phyloP scores from a whole-genome alignment of 306 rosid genomes.

The Dryas octopetala region DNA sequence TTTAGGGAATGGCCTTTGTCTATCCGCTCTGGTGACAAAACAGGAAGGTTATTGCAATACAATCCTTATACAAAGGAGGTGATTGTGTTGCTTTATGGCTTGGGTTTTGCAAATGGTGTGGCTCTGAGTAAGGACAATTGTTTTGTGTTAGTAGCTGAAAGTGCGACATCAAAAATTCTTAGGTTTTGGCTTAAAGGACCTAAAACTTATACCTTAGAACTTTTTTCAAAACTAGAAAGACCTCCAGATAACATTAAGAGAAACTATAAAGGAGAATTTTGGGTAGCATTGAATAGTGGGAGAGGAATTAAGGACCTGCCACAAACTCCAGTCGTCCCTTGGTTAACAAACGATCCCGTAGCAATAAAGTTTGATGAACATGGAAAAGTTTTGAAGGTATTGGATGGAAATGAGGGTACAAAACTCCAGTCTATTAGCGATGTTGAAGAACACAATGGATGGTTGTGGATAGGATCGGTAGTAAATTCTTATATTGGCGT shows the following conservation, averaged over 20 bases:
- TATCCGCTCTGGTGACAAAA: conserved; percentile 42
- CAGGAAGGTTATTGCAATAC: conserved; percentile 55
- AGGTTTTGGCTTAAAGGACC: conserved; percentile 40
- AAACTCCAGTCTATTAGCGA: conserved; percentile 50
- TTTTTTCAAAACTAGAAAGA: conserved; percentile 36
- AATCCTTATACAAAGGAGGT: conserved; percentile 40
- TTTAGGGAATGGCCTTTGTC: conserved; percentile 37
- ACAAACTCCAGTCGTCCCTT: neutral
- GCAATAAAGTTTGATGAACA: conserved; percentile 40
- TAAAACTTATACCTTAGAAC: conserved; percentile 4
- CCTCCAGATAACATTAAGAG: conserved; percentile 62
- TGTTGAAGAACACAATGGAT: conserved; percentile 41
- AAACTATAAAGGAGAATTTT: conserved; percentile 40
- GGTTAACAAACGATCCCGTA: conserved; percentile 32
- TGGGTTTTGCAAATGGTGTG: conserved; percentile 64
- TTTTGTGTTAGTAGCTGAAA: conserved; percentile 46
- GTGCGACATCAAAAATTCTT: conserved; percentile 19
- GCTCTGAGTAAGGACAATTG: conserved; percentile 57
- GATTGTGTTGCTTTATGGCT: conserved; percentile 36
- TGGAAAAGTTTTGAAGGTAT: conserved; percentile 35
- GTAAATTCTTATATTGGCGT: conserved; percentile 44
- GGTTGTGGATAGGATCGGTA: conserved; percentile 59
- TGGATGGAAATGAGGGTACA: conserved; percentile 44
- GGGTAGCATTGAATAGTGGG: conserved; percentile 50
- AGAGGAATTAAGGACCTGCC: conserved; percentile 19